Evolutionary conservation across 202 grass and related monocot genomes (phyloP).

Genomic region (Musa balbisiana): DNA sequence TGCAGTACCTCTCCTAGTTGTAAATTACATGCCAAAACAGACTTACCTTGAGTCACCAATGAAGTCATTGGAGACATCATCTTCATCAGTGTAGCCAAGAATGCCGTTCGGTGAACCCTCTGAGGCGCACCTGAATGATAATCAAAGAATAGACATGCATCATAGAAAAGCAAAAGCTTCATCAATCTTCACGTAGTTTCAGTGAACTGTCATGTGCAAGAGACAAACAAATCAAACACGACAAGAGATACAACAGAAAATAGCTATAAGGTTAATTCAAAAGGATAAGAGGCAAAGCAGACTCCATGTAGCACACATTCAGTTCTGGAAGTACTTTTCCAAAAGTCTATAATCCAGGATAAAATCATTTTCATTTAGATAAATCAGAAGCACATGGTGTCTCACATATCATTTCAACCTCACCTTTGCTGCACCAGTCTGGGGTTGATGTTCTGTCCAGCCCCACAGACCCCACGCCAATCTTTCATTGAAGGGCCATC

Average conservation of each 20-base stretch:
- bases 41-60: not conserved
- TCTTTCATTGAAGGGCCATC: slow-evolving; percentile 88
- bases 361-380: slow-evolving; percentile 5
- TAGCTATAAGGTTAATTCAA: too few species aligned
- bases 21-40: not conserved
- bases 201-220: too few species aligned
- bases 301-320: slow-evolving; percentile 7
- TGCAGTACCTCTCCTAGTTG: too few species aligned
- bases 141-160: too few species aligned
- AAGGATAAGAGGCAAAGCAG: too few species aligned
- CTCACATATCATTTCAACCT: not conserved
- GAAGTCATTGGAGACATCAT: too few species aligned
- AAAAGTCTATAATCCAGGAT: slow-evolving; percentile 48
- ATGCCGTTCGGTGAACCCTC: slow-evolving; percentile 18
- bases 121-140: slow-evolving; percentile 41
- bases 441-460: slow-evolving; percentile 89
- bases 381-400: not conserved
- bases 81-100: slow-evolving; percentile 7
- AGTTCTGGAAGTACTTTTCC: slow-evolving; percentile 79
- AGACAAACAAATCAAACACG: too few species aligned
- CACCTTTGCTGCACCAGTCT: slow-evolving; percentile 96
- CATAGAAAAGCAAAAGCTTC: too few species aligned
- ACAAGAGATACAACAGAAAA: too few species aligned
- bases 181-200: too few species aligned
- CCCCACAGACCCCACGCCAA: slow-evolving; percentile 82